phyloP scores from a whole-genome alignment of 495 filamentous ascomycete genomes.

The Terfezia claveryi region DNA sequence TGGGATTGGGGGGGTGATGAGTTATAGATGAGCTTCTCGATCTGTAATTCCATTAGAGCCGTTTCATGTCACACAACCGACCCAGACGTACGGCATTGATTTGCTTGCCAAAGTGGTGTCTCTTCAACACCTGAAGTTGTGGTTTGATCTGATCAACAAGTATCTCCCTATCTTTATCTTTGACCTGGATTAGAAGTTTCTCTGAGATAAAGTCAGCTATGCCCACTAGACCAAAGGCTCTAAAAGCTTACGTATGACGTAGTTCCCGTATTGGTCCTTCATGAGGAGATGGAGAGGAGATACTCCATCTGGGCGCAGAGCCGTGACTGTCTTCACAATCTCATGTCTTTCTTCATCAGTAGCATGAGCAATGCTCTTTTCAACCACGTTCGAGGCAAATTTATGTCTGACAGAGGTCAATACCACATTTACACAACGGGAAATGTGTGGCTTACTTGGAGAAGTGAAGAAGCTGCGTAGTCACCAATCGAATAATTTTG shows the following conservation, averaged over 20 bases:
- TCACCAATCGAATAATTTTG: slow-evolving; percentile 52
- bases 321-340: slow-evolving; percentile 47
- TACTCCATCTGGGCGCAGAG: slow-evolving; percentile 37
- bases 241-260: slow-evolving; percentile 69
- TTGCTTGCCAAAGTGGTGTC: slow-evolving; percentile 55
- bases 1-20: slow-evolving; percentile 15
- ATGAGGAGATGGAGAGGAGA: slow-evolving; percentile 52
- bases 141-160: slow-evolving; percentile 56
- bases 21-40: slow-evolving; percentile 21
- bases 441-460: slow-evolving; percentile 32
- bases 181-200: slow-evolving; percentile 52
- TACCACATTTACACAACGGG: not conserved
- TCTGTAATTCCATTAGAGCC: slow-evolving; percentile 6
- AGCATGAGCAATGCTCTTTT: slow-evolving; percentile 70
- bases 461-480: slow-evolving; percentile 42
- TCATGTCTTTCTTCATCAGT: slow-evolving; percentile 42
- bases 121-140: slow-evolving; percentile 49
- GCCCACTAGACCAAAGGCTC: too few relatives aligned
- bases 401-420: slow-evolving; percentile 36
- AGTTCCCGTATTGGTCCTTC: slow-evolving; percentile 86
- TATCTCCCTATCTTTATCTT: slow-evolving; percentile 37
- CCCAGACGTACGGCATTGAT: slow-evolving; percentile 24
- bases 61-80: not conserved
- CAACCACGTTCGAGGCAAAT: slow-evolving; percentile 92
- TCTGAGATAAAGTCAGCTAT: slow-evolving; percentile 34